Base-by-base conservation (phyloP, 2,329 filamentous ascomycete species). In the Venturia carpophila region DNA sequence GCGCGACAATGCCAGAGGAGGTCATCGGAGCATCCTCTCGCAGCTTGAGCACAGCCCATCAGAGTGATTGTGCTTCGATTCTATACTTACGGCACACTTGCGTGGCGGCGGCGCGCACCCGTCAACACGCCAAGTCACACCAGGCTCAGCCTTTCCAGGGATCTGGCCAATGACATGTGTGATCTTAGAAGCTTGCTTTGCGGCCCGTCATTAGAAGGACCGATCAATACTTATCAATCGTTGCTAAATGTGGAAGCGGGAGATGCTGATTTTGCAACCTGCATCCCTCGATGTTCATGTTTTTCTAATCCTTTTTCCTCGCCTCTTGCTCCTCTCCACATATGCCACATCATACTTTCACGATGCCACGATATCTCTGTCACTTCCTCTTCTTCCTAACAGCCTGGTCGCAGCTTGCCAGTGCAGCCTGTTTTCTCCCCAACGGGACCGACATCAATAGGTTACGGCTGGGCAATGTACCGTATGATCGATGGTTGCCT, bases 401-500 rank as follows among this genome's bases (percentile, higher is more conserved):
- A 1, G n/a, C 27, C 30, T n/a, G n/a, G n/a, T 34, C 9, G 13
- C 21, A 5, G 13, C 21, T 52, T 11, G 37, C 52, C 15, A 9
- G n/a, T n/a, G 52, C 52, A 5, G 52, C 52, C 52, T 58, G 52
- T 37, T 58, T 58, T 17, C 30, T 58, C 1, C 52, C 52, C 17
- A 58, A 58, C 30, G 52, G 52, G 27, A 58, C 52, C 2, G 52
- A 58, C 37, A 58, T 58, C 52, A 58, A 58, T 21, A 27, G 52
- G 5, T 21, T 37, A 10, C 52, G 52, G 0, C 52, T 58, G 15
- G 52, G 52, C 15, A 58, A 58, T n/a, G 52, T 58, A 19, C 15
- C 27, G 17, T 58, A 39, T 13, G 52, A 58, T 37, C 52, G 19
- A 27, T 58, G 52, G 52, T 58, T 58, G n/a, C 52, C 52, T 6